A percentile compares a stretch with the other conserved stretches of the same genome.
Evolutionary conservation across 2,329 filamentous ascomycete genomes (phyloP).

Genomic region (Dothistroma septosporum): DNA sequence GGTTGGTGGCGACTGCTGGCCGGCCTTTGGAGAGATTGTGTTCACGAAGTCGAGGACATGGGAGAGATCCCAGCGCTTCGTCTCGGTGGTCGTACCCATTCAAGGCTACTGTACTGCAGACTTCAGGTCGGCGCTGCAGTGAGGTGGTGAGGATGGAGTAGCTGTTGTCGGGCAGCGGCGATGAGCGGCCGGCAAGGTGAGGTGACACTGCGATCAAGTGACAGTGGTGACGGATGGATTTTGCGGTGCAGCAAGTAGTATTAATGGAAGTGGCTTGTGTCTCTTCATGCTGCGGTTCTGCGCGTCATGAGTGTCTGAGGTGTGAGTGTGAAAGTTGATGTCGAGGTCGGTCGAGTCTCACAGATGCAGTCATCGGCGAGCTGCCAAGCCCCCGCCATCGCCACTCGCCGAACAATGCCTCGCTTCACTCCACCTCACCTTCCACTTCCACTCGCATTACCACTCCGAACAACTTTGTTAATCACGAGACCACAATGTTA

Average conservation of each 20-base stretch:
- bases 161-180: background rate
- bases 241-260: background rate
- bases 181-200: background rate
- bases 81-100: constrained; percentile 27
- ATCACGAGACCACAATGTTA: background rate
- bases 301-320: background rate
- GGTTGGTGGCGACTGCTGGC: constrained; percentile 6
- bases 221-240: background rate
- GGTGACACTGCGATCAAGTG: background rate
- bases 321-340: background rate
- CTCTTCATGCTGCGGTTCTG: background rate
- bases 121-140: background rate
- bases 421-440: background rate
- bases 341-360: background rate
- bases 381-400: background rate
- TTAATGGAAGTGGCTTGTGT: background rate
- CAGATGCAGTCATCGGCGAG: background rate
- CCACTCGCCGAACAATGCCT: constrained; percentile 1
- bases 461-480: background rate
- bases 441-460: background rate
- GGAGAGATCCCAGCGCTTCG: constrained; percentile 46
- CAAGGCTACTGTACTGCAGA: background rate
- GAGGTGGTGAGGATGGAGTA: background rate
- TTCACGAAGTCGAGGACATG: constrained; percentile 43
- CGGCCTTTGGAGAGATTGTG: constrained; percentile 19